Percentiles rank a stretch among this genome's conserved stretches.
Evolutionary conservation across 352 stramenopile genomes (phyloP).

Genomic region (Phytophthora europaea): DNA sequence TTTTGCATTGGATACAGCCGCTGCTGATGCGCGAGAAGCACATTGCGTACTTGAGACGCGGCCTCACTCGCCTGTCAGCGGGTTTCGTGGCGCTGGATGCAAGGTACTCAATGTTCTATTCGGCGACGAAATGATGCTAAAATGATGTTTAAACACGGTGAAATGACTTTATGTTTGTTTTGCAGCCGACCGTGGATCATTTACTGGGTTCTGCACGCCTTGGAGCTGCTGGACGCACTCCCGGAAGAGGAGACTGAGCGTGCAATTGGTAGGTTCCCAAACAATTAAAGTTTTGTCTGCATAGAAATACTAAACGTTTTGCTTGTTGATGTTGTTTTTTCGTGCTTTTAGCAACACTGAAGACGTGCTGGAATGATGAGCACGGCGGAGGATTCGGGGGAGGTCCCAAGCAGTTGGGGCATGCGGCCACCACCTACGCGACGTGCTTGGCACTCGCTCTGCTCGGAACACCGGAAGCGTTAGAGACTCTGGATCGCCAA

Average conservation of each 20-base stretch:
- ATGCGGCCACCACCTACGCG: slow-evolving; percentile 96
- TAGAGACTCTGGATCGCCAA: slow-evolving; percentile 83
- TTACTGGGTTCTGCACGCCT: slow-evolving; percentile 98
- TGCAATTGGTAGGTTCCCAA: slow-evolving; percentile 47
- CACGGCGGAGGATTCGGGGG: slow-evolving; percentile 94
- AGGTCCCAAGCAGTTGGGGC: slow-evolving; percentile 89
- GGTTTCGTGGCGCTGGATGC: slow-evolving; percentile 95
- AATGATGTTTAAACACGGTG: not conserved
- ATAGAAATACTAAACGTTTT: not conserved
- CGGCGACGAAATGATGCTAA: not conserved
- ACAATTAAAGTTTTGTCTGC: not conserved
- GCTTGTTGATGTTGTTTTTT: not conserved
- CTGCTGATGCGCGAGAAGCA: slow-evolving; percentile 90
- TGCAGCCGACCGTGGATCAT: slow-evolving; percentile 96
- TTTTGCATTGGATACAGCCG: slow-evolving; percentile 25
- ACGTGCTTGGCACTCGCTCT: slow-evolving; percentile 95
- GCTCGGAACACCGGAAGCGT: slow-evolving; percentile 87
- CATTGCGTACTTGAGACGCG: slow-evolving; percentile 76
- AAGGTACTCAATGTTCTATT: slow-evolving; percentile 41
- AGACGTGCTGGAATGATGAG: slow-evolving; percentile 68
- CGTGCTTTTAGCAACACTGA: slow-evolving; percentile 49
- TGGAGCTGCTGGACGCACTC: slow-evolving; percentile 94
- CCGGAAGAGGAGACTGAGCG: slow-evolving; percentile 46
- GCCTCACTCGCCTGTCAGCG: slow-evolving; percentile 71
- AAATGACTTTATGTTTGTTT: not conserved